Conservation (phyloP, 2,329 filamentous ascomycete genomes). For the Sarocladium kiliense region DNA sequence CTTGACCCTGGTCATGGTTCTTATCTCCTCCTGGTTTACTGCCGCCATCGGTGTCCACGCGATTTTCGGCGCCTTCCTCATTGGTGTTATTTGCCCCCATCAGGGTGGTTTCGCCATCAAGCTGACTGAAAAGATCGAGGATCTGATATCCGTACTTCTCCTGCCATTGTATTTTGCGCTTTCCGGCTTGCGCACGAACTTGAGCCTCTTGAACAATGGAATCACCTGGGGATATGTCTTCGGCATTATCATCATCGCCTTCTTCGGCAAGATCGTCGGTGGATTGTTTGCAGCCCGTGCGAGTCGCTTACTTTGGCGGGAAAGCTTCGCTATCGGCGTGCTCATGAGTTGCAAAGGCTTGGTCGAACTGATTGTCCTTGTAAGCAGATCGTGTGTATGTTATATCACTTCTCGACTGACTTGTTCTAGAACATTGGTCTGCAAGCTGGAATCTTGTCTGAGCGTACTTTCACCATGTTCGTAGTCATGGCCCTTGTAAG, state of each 20-base stretch:
- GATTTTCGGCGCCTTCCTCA: slow-evolving; percentile 89
- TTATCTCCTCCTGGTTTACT: slow-evolving; percentile 81
- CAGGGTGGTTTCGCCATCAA: slow-evolving; percentile 88
- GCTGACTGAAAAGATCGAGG: slow-evolving; percentile 89
- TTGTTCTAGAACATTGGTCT: slow-evolving; percentile 61
- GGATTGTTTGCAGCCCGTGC: slow-evolving; percentile 71
- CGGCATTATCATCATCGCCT: slow-evolving; percentile 75
- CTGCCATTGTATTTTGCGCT: slow-evolving; percentile 90
- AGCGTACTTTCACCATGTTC: slow-evolving; percentile 84
- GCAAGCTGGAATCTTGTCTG: slow-evolving; percentile 75
- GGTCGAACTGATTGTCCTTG: slow-evolving; percentile 90
- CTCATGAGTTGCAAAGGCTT: slow-evolving; percentile 97
- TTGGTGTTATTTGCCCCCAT: slow-evolving; percentile 84
- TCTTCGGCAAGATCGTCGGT: slow-evolving; percentile 78
- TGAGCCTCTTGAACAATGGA: slow-evolving; percentile 76
- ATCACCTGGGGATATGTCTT: slow-evolving; percentile 87
- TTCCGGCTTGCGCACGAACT: slow-evolving; percentile 81
- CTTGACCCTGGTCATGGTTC: slow-evolving; percentile 72
- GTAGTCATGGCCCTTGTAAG: slow-evolving; percentile 76
- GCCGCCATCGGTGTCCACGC: slow-evolving; percentile 86
- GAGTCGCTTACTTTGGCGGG: slow-evolving; percentile 80
- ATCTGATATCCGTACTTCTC: slow-evolving; percentile 77
- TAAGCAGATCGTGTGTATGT: slow-evolving; percentile 33
- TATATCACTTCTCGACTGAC: not conserved
- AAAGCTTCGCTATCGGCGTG: slow-evolving; percentile 39